phyloP scores from a whole-genome alignment of 2,329 filamentous ascomycete species.

The Pseudopithomyces maydicus region DNA sequence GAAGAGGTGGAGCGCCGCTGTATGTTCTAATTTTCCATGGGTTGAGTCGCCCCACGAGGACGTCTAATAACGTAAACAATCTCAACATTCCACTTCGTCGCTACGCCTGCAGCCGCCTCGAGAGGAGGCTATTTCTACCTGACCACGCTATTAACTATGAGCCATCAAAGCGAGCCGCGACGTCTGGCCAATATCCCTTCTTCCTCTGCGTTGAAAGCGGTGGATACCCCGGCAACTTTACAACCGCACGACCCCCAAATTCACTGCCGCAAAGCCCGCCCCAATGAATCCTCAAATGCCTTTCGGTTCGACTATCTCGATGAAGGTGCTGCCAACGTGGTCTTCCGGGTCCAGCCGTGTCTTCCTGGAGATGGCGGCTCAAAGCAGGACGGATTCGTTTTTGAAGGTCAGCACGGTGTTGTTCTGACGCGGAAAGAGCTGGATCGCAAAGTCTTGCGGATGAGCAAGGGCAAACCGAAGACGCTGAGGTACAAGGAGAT shows the following conservation, averaged over 20 bases:
- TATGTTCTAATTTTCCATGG: not conserved
- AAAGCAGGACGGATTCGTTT: slow-evolving; percentile 15
- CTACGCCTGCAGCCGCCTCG: not conserved
- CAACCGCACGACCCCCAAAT: not conserved
- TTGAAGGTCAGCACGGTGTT: slow-evolving; percentile 17
- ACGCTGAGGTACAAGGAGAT: slow-evolving; percentile 31
- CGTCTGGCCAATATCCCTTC: not conserved
- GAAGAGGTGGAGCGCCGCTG: not conserved
- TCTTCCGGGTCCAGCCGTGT: slow-evolving; percentile 32
- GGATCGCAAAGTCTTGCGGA: slow-evolving; percentile 30
- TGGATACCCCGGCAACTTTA: not conserved
- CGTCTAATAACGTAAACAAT: not conserved
- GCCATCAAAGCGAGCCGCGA: not conserved
- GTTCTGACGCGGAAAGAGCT: slow-evolving; percentile 15
- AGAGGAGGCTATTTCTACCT: not conserved
- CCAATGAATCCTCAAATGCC: not conserved
- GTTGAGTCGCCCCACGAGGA: not conserved
- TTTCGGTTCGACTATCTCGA: slow-evolving; percentile 31
- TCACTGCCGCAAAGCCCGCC: not conserved
- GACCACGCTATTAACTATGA: not conserved
- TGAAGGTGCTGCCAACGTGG: slow-evolving; percentile 42
- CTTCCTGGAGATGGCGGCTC: not conserved
- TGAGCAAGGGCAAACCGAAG: slow-evolving; percentile 36
- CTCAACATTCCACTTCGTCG: not conserved
- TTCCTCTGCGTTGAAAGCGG: not conserved